A percentile compares a stretch with the other conserved stretches of the same genome.
phyloP scores from a whole-genome alignment of 768 basidiomycete genomes.

The Pleurotus sapidus region DNA sequence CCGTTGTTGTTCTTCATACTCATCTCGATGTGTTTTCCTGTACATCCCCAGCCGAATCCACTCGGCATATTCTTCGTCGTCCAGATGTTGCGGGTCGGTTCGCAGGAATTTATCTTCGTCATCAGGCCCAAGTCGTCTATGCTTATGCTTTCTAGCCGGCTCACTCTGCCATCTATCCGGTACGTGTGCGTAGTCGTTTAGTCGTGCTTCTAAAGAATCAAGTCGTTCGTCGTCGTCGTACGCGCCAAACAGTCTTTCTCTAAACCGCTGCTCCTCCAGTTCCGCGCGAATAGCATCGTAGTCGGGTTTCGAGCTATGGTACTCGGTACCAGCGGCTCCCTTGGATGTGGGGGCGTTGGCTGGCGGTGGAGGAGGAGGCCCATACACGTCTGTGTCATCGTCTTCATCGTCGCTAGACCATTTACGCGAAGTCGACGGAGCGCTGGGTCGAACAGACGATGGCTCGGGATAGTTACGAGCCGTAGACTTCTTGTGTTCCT shows the following conservation, averaged over 20 bases:
- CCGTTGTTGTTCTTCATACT: conserved; percentile 60
- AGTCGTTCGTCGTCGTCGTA: conserved; percentile 71
- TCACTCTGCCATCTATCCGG: conserved; percentile 63
- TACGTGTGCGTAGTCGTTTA: conserved; percentile 70
- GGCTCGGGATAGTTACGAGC: background rate
- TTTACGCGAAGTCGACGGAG: conserved; percentile 23
- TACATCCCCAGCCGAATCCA: conserved; percentile 86
- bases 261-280: conserved; percentile 63
- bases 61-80: conserved; percentile 85
- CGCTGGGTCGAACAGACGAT: background rate
- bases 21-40: conserved; percentile 67
- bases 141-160: conserved; percentile 19
- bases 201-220: conserved; percentile 56
- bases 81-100: conserved; percentile 52
- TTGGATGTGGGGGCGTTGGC: conserved; percentile 1
- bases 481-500: conserved; percentile 18
- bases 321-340: background rate
- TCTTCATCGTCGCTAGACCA: conserved; percentile 14
- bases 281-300: conserved; percentile 49
- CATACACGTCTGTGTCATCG: conserved; percentile 14
- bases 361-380: conserved; percentile 16
- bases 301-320: conserved; percentile 29
- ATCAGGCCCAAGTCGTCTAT: conserved; percentile 17
- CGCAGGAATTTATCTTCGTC: conserved; percentile 38
- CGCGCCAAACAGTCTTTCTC: conserved; percentile 71